Percentiles rank a stretch among this genome's conserved stretches.
Evolutionary conservation across 164 flowering plant genomes (phyloP).

Genomic region (Brasenia schreberi): DNA sequence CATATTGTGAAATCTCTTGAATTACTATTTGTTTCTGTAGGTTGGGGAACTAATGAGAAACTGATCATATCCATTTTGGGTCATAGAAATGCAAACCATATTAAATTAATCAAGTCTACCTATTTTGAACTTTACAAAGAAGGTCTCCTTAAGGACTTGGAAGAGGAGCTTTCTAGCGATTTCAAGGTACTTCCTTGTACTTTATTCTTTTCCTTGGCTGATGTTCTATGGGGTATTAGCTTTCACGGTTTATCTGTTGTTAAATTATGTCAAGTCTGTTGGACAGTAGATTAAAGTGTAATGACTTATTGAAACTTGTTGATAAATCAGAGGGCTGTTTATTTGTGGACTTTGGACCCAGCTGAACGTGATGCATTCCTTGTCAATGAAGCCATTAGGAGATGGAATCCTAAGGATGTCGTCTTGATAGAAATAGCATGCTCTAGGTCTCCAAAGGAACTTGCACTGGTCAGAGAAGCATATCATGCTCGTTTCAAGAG

Average conservation of each 20-base stretch:
- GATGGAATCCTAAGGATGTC: slow-evolving; percentile 26
- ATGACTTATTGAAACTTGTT: background rate
- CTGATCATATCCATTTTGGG: slow-evolving; percentile 46
- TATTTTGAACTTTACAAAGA: slow-evolving; percentile 42
- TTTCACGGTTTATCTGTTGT: background rate
- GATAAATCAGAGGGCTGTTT: slow-evolving; percentile 26
- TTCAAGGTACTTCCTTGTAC: slow-evolving; percentile 31
- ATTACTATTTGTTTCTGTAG: slow-evolving; percentile 15
- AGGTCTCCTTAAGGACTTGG: slow-evolving; percentile 47
- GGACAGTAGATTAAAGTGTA: background rate
- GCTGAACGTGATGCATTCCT: slow-evolving; percentile 65
- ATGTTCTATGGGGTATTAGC: too few relatives aligned
- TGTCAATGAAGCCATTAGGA: slow-evolving; percentile 55
- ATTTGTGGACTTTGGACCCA: slow-evolving; percentile 60
- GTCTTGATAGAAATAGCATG: slow-evolving; percentile 70
- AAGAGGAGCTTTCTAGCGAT: slow-evolving; percentile 50
- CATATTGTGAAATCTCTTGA: too few relatives aligned
- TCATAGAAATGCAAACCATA: slow-evolving; percentile 54
- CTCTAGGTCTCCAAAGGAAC: slow-evolving; percentile 46
- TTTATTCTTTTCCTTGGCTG: too few relatives aligned
- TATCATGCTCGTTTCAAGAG: slow-evolving; percentile 60
- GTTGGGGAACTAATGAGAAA: slow-evolving; percentile 69
- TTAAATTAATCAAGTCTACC: slow-evolving; percentile 28
- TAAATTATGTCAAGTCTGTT: background rate
- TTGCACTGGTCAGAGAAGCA: slow-evolving; percentile 43